Conservation (phyloP, 768 basidiomycete genomes). For the Mycena amicta region DNA sequence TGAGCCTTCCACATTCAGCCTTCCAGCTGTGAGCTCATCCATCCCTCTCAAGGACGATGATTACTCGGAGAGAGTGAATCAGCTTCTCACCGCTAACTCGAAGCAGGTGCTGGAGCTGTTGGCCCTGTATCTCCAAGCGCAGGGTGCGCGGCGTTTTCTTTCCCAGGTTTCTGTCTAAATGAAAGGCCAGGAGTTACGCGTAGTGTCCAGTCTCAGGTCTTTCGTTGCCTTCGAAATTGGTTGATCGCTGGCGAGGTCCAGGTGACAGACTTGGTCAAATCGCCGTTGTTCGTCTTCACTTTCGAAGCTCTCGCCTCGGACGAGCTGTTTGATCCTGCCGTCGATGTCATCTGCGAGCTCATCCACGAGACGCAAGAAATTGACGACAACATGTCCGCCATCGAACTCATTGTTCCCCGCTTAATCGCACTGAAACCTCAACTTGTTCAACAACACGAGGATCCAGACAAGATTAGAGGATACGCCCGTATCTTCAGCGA, state of each 20-base stretch:
- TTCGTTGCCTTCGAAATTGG: conserved; percentile 87
- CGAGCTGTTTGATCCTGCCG: conserved; percentile 89
- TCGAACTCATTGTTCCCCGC: conserved; percentile 86
- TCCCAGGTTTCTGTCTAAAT: conserved; percentile 1
- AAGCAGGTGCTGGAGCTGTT: conserved; percentile 76
- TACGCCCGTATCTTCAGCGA: conserved; percentile 93
- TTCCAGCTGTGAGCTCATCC: too few relatives aligned
- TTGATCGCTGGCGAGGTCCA: conserved; percentile 83
- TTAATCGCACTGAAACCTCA: conserved; percentile 72
- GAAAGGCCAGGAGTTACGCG: conserved; percentile 72
- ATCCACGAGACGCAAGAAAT: conserved; percentile 99
- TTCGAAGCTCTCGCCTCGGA: conserved; percentile 86
- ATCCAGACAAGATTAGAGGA: conserved; percentile 87
- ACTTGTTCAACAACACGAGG: conserved; percentile 64
- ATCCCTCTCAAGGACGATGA: conserved; percentile 78
- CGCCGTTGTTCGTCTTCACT: conserved; percentile 77
- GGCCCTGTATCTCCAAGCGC: conserved; percentile 85
- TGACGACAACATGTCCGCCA: conserved; percentile 88
- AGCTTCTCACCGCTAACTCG: conserved; percentile 69
- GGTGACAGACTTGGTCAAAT: conserved; percentile 62
- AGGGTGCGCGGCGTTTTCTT: conserved; percentile 56
- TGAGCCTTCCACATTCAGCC: too few relatives aligned
- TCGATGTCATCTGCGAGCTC: conserved; percentile 89
- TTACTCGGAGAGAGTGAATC: conserved; percentile 59
- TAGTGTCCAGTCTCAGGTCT: conserved; percentile 77